Base-by-base conservation (phyloP, 768 basidiomycete genomes). In the Rhizopogon salebrosus region DNA sequence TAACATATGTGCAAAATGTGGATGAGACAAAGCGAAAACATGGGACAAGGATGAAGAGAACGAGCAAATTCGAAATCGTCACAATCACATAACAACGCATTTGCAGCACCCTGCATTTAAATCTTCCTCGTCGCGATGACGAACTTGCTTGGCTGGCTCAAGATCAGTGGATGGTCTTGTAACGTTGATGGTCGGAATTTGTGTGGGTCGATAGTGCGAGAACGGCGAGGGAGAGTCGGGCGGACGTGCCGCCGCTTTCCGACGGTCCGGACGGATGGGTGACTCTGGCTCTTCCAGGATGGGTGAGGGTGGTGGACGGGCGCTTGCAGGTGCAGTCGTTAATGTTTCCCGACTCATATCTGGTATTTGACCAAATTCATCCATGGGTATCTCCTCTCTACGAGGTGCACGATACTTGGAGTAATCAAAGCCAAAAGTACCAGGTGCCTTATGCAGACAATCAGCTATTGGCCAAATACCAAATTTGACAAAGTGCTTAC, bases 71-170 rank as follows among this genome's bases (percentile, higher is more conserved):
- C 26, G 40, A 59, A 52, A 56, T 52, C 54, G 41, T 51, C 46
- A 51, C 50, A 56, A 68, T 89, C 81, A 92, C 89, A 92, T 92
- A 66, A 92, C 78, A 60, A 88, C 71, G 70, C 89, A 92, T 70
- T 85, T 87, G 76, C 89, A 92, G 64, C 89, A 91, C 36, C 85
- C 83, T 27, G 74, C 79, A 29, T 68, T 73, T 2, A 61, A 65
- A 13, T 76, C 78, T 6, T 84, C 80, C 31, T 83, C 79, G 10
- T 71, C 70, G 36, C 63, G 57, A 39, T 61, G 66, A 48, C 59
- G 58, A 50, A 49, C 72, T 41, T 60, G 58, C 41, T 60, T 65
- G 42, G 57, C 54, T 48, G 42, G 56, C 48, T 68, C 65, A 35
- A 45, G 56, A 2, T 71, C 69, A 10, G 56, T 42, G 48, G 69